phyloP scores from a whole-genome alignment of 768 basidiomycete genomes.

The Dentipellis sp. region DNA sequence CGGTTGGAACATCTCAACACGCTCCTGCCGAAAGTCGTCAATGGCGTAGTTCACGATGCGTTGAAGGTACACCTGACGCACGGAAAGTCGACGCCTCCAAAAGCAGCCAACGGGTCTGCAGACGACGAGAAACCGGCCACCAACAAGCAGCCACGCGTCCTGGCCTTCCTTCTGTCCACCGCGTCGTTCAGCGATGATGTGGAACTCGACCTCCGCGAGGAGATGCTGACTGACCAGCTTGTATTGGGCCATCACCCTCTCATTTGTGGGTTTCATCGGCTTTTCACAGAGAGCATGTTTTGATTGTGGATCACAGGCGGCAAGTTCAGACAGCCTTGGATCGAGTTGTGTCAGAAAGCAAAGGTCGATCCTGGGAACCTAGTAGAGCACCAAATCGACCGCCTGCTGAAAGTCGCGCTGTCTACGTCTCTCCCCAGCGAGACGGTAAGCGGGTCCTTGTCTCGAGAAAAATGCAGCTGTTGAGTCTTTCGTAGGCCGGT shows the following conservation, averaged over 20 bases:
- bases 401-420: constrained; percentile 26
- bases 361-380: constrained; percentile 57
- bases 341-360: constrained; percentile 70
- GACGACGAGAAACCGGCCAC: constrained; percentile 32
- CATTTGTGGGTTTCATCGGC: constrained; percentile 36
- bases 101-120: constrained; percentile 16
- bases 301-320: constrained; percentile 25
- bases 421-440: constrained; percentile 1
- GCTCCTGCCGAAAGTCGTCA: constrained; percentile 38
- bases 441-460: background rate
- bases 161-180: constrained; percentile 43
- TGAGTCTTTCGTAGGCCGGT: background rate
- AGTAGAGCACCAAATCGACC: constrained; percentile 39
- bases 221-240: constrained; percentile 42
- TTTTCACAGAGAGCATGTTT: background rate
- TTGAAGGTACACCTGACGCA: constrained; percentile 38
- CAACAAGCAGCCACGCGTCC: constrained; percentile 44
- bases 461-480: background rate
- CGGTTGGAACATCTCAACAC: constrained; percentile 32
- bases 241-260: constrained; percentile 68
- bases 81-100: constrained; percentile 20
- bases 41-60: constrained; percentile 50
- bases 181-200: constrained; percentile 37
- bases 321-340: constrained; percentile 57
- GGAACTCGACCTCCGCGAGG: constrained; percentile 31